phyloP scores from a whole-genome alignment of 352 stramenopile genomes.

The Globisporangium echinulatum region DNA sequence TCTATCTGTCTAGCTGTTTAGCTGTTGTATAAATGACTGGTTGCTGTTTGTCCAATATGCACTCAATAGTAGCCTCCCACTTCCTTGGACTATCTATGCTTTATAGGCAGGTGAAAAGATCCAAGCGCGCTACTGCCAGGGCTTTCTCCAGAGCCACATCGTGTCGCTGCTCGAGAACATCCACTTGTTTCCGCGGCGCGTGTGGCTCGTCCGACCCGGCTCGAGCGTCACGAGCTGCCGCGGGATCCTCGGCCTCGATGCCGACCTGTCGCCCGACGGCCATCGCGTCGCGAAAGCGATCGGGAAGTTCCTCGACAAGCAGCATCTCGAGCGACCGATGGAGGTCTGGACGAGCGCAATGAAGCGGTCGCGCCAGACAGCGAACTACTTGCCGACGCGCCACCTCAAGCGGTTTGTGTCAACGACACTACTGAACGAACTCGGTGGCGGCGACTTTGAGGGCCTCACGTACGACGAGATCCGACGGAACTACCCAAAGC shows the following conservation, averaged over 20 bases:
- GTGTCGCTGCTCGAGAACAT: conserved; percentile 89
- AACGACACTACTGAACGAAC: conserved; percentile 89
- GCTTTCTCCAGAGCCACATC: conserved; percentile 83
- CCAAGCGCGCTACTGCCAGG: conserved; percentile 78
- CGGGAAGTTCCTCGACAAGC: conserved; percentile 77
- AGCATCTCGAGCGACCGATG: conserved; percentile 67
- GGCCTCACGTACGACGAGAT: conserved; percentile 86
- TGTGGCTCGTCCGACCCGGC: conserved; percentile 87
- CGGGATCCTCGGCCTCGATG: conserved; percentile 76
- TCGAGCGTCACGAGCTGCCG: conserved; percentile 71
- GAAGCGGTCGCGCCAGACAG: conserved; percentile 75
- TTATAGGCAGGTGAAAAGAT: conserved; percentile 85
- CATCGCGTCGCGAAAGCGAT: conserved; percentile 75
- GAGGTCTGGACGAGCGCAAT: conserved; percentile 79
- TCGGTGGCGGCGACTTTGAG: conserved; percentile 89
- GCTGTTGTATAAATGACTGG: neutral
- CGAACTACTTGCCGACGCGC: conserved; percentile 47
- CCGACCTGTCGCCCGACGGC: conserved; percentile 77
- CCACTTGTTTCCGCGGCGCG: conserved; percentile 83
- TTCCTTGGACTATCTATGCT: neutral
- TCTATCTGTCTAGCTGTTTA: neutral
- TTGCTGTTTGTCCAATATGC: no score
- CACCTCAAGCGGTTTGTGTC: conserved; percentile 74
- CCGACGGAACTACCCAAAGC: conserved; percentile 77
- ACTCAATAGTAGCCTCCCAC: no score